Percentiles rank a stretch among this genome's conserved stretches.
These are phyloP conservation scores for Sarocladium kiliense DNA, from an alignment of 2,329 filamentous ascomycete species.

Conservation along the genomic window DNA sequence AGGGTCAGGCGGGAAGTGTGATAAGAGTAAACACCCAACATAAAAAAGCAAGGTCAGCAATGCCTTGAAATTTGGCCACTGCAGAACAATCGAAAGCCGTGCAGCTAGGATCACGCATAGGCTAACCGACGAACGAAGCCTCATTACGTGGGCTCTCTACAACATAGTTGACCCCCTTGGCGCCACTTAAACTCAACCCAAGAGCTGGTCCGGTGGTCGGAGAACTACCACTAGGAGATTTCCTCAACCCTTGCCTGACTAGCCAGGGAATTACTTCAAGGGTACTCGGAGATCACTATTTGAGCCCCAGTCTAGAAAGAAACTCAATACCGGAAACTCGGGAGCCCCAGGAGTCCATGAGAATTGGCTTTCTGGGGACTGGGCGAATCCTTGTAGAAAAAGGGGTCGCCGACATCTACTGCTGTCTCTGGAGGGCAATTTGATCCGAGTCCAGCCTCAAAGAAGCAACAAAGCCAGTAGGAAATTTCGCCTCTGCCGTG, in stretches of 20 bases:
- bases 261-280: background rate
- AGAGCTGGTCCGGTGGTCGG: background rate
- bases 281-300: constrained; percentile 5
- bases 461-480: background rate
- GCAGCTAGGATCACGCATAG: no score
- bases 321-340: constrained; percentile 1
- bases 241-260: background rate
- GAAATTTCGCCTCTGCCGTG: background rate
- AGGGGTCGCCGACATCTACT: no score
- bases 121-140: background rate
- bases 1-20: background rate
- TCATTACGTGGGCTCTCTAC: no score
- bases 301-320: background rate
- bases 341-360: background rate
- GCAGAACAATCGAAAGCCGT: background rate
- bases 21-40: background rate
- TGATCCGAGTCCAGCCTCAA: background rate
- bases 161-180: no score
- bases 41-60: background rate
- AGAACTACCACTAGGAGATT: background rate
- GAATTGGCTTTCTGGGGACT: background rate
- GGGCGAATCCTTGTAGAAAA: background rate
- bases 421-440: no score
- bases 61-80: background rate
- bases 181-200: background rate